These are phyloP conservation scores for Lepiota brunneoincarnata DNA, from an alignment of 768 basidiomycete species.

Conservation along the genomic window DNA sequence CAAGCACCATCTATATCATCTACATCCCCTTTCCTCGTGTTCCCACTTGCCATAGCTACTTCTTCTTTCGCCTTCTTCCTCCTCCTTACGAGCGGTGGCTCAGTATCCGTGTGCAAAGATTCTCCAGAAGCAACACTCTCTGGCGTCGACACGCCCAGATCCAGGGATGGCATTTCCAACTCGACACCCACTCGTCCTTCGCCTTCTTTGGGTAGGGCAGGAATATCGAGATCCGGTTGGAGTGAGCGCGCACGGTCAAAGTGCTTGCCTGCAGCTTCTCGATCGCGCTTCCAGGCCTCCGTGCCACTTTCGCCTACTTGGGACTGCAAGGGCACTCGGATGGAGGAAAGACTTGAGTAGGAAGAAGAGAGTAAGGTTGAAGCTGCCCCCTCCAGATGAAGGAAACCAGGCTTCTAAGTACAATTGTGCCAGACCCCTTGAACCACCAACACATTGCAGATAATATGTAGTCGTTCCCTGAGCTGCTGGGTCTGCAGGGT, in stretches of 20 bases:
- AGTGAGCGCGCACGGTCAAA: constrained; percentile 69
- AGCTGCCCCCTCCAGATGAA: constrained; percentile 81
- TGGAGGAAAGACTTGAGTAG: constrained; percentile 74
- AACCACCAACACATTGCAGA: constrained; percentile 63
- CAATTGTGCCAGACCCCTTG: constrained; percentile 65
- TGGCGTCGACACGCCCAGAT: constrained; percentile 38
- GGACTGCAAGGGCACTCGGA: constrained; percentile 58
- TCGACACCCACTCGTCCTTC: constrained; percentile 31
- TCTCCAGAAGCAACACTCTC: constrained; percentile 34
- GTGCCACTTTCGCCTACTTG: constrained; percentile 55
- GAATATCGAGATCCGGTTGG: constrained; percentile 65
- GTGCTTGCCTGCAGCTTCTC: constrained; percentile 65
- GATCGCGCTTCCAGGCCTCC: constrained; percentile 74
- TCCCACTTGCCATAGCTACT: constrained; percentile 38
- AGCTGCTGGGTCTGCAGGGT: constrained; percentile 34
- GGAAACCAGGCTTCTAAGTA: constrained; percentile 77
- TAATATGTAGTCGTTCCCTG: constrained; percentile 62
- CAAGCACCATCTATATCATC: constrained; percentile 70
- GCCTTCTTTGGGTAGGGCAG: constrained; percentile 53
- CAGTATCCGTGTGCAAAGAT: constrained; percentile 32
- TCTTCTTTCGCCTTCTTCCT: constrained; percentile 62
- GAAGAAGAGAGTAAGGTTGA: constrained; percentile 69
- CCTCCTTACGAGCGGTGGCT: constrained; percentile 40
- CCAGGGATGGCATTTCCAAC: constrained; percentile 69
- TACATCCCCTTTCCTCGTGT: constrained; percentile 40